Conservation (phyloP, 2,329 filamentous ascomycete species). For the Gliomastix tumulicola region DNA sequence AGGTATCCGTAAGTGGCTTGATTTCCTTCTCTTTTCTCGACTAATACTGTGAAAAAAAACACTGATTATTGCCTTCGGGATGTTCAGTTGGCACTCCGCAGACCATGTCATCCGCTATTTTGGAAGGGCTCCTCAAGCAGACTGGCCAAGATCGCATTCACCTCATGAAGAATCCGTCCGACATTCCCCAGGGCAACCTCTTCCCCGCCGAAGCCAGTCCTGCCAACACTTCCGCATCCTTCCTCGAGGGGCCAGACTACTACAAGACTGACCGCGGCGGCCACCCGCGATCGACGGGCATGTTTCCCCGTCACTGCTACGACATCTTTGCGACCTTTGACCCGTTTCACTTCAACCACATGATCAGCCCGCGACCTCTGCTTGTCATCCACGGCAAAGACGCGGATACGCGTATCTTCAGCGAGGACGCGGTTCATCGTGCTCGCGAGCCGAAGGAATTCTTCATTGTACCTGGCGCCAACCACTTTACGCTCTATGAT, state of each 20-base stretch:
- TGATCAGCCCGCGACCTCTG: conserved; percentile 8
- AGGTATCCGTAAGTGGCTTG: conserved; percentile 3
- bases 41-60: no score
- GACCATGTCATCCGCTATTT: no score
- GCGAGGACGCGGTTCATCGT: conserved; percentile 3
- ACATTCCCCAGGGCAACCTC: no score
- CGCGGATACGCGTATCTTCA: conserved; percentile 7
- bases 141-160: no score
- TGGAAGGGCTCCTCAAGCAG: no score
- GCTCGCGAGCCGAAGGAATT: conserved; percentile 9
- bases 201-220: conserved; percentile 1
- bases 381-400: conserved; percentile 9
- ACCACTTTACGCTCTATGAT: conserved; percentile 10
- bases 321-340: conserved; percentile 7
- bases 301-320: conserved; percentile 4
- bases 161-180: not conserved
- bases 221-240: not conserved
- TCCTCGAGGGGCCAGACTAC: conserved; percentile 4
- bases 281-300: conserved; percentile 5
- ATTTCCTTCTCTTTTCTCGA: no score
- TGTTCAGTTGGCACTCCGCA: no score
- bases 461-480: conserved; percentile 6
- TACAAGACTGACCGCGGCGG: conserved; percentile 8
- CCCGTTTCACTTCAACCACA: conserved; percentile 6
- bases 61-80: no score